Base-by-base conservation (phyloP, 352 stramenopile species). In the Phytophthora megakarya region DNA sequence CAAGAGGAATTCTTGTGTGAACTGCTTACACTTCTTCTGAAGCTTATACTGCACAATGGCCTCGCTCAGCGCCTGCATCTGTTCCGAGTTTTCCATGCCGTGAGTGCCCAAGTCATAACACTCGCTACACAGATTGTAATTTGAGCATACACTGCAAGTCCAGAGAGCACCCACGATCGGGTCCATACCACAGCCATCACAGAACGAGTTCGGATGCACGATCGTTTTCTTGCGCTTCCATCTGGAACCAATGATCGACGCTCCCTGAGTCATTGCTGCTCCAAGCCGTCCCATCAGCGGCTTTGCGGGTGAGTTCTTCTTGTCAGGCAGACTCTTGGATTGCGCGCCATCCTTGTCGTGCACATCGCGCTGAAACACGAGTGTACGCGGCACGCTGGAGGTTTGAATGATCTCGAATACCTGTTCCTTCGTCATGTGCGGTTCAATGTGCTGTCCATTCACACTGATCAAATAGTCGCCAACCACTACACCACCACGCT, bases 21-120 rank as follows among this genome's bases (percentile, higher is more conserved):
- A 89, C 13, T 73, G 65, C 62, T 90, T 92, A 73, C 84, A 94
- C 61, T 83, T 78, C 60, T 90, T 87, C 63, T 81, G 66, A 23
- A 94, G 59, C 46, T 90, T 89, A 66, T 78, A 77, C 58, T 86
- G 74, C 48, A 90, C 81, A 53, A 88, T 81, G 30, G 83, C 80
- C 65, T 92, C 81, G 32, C 81, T 83, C 30, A 92, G 70, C 44
- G 70, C 60, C 62, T 89, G 76, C 72, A 90, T 88, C 35, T 81
- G 76, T 3, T 89, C 75, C 23, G 81, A 77, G 58, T 88, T 84
- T 55, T 94, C 85, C 69, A 91, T 80, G 7, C 85, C 85, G 55
- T 94, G 85, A 2, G 73, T 87, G 13, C 85, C 85, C 43, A 76
- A 54, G 43, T 88, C 73, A 52, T 94, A 94, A 61, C 85, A 94